These are phyloP conservation scores for Aurifilum marmelostoma DNA, from an alignment of 2,329 filamentous ascomycete species.

Conservation along the genomic window DNA sequence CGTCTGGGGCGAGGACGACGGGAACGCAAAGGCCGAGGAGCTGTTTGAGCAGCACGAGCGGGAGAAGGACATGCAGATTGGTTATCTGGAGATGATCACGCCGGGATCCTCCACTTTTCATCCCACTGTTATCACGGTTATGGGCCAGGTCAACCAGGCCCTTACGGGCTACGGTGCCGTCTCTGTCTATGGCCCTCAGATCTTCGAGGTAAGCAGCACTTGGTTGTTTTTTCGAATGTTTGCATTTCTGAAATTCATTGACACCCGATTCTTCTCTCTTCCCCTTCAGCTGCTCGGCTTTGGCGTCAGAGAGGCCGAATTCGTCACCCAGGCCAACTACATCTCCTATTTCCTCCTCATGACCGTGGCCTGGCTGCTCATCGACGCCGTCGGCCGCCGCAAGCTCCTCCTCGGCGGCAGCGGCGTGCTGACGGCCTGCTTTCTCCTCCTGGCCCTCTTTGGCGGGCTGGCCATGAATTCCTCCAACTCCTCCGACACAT, in stretches of 20 bases:
- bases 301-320: constrained; percentile 53
- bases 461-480: constrained; percentile 50
- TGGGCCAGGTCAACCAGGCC: constrained; percentile 66
- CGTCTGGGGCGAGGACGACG: constrained; percentile 52
- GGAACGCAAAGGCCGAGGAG: constrained; percentile 41
- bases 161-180: constrained; percentile 62
- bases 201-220: constrained; percentile 46
- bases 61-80: constrained; percentile 50
- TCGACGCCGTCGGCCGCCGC: constrained; percentile 58
- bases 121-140: constrained; percentile 62
- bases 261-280: neutral
- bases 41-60: constrained; percentile 53
- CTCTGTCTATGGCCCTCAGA: constrained; percentile 65
- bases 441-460: constrained; percentile 55
- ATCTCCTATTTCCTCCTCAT: constrained; percentile 63
- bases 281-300: constrained; percentile 56
- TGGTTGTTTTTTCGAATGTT: neutral
- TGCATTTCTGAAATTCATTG: neutral
- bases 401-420: constrained; percentile 58
- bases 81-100: constrained; percentile 61
- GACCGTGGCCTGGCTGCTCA: constrained; percentile 63
- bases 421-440: constrained; percentile 49
- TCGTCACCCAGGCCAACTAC: constrained; percentile 63
- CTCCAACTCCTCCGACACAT: constrained; percentile 31
- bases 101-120: constrained; percentile 60